Evolutionary conservation across 495 filamentous ascomycete species (phyloP).

Genomic region (Talaromyces thailandensis): DNA sequence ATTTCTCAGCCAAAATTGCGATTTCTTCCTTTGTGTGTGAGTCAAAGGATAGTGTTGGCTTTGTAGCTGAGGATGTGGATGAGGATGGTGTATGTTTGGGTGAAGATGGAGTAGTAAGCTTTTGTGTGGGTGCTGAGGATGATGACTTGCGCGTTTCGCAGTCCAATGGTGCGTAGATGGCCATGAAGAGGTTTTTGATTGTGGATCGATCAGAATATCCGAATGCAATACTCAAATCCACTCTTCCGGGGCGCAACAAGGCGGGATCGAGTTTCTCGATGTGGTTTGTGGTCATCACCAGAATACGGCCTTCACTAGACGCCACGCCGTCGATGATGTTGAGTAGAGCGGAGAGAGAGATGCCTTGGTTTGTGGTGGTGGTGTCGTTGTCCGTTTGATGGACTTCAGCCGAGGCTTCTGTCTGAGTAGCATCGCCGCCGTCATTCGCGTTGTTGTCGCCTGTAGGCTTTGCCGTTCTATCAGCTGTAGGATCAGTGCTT

Average conservation of each 20-base stretch:
- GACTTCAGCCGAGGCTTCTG: background rate
- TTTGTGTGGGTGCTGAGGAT: background rate
- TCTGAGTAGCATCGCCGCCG: background rate
- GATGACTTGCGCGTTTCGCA: conserved; percentile 1
- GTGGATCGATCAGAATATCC: conserved; percentile 53
- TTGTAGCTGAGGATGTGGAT: background rate
- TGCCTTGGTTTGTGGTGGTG: conserved; percentile 12
- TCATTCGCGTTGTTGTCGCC: background rate
- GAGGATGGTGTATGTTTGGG: background rate
- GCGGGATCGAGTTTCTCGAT: conserved; percentile 66
- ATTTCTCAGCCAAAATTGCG: conserved; percentile 32
- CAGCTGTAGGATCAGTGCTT: background rate
- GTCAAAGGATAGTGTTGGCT: background rate
- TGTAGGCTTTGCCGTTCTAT: background rate
- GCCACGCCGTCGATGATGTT: conserved; percentile 80
- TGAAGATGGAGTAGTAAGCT: background rate
- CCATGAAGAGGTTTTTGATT: conserved; percentile 57
- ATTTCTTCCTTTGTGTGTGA: background rate
- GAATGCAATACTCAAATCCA: conserved; percentile 68
- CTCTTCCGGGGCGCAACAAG: conserved; percentile 65
- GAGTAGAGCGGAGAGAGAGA: conserved; percentile 64
- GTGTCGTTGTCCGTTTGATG: conserved; percentile 9
- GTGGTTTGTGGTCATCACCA: conserved; percentile 85
- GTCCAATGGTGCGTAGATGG: conserved; percentile 56
- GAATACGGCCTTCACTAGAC: conserved; percentile 63